Evolutionary conservation across 495 filamentous ascomycete genomes (phyloP).

Genomic region (Antarctomyces pellizariae): DNA sequence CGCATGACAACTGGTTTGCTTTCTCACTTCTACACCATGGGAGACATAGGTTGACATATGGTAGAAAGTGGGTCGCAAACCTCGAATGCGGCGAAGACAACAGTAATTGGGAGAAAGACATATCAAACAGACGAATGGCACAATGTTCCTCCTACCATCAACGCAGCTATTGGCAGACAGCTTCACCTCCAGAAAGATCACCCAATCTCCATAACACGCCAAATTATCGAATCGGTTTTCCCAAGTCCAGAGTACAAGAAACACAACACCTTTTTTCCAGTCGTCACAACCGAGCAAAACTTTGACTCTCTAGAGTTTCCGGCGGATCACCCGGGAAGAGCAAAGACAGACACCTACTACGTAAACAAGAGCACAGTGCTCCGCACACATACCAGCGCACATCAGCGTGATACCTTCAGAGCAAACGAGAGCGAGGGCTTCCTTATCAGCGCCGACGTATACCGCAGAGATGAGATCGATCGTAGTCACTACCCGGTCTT

Average conservation of each 20-base stretch:
- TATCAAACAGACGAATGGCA: constrained; percentile 64
- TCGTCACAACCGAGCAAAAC: constrained; percentile 72
- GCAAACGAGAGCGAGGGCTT: constrained; percentile 53
- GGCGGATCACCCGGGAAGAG: constrained; percentile 69
- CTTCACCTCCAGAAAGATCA: constrained; percentile 77
- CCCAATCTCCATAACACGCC: constrained; percentile 71
- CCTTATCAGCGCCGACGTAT: constrained; percentile 87
- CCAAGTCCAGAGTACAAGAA: constrained; percentile 43
- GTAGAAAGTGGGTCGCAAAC: too few species aligned
- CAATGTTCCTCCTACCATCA: constrained; percentile 56
- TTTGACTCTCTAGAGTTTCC: constrained; percentile 94
- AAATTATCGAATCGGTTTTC: constrained; percentile 81
- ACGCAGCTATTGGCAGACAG: constrained; percentile 43
- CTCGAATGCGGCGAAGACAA: constrained; percentile 3
- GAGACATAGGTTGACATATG: too few species aligned
- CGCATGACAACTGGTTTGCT: too few species aligned
- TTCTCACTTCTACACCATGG: too few species aligned
- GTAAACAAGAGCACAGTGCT: constrained; percentile 65
- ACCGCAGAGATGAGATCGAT: constrained; percentile 85
- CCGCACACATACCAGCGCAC: constrained; percentile 81
- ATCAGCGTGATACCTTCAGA: constrained; percentile 72
- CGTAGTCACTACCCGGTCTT: constrained; percentile 89
- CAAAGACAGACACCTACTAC: constrained; percentile 85
- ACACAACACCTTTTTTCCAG: constrained; percentile 55
- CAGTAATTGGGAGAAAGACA: constrained; percentile 32